A percentile compares a stretch with the other conserved stretches of the same genome.
Conservation (phyloP, 2,329 filamentous ascomycete genomes). For the Beauveria scarabaeidicola region DNA sequence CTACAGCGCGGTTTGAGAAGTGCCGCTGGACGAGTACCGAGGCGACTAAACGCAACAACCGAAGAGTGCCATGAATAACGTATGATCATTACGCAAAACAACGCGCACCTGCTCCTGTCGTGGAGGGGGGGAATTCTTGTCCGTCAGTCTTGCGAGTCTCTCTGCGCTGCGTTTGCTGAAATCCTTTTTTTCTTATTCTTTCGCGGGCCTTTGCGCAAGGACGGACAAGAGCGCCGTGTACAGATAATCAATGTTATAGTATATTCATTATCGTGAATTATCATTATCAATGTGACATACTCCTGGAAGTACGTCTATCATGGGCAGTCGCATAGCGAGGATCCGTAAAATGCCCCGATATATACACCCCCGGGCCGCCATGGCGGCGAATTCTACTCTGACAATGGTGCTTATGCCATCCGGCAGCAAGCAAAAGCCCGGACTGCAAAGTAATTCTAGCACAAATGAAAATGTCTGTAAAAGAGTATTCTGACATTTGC, state of each 20-base stretch:
- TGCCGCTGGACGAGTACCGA: conserved; percentile 6
- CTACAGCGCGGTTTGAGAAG: conserved; percentile 76
- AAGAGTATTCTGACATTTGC: background rate
- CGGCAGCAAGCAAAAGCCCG: background rate
- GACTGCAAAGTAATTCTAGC: background rate
- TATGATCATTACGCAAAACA: background rate
- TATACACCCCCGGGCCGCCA: background rate
- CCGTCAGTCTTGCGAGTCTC: background rate
- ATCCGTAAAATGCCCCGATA: background rate
- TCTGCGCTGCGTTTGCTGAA: background rate
- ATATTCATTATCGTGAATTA: background rate
- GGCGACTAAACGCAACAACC: background rate
- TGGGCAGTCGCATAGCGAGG: background rate
- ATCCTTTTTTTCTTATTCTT: background rate
- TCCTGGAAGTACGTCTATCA: too few species aligned
- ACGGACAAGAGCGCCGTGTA: background rate
- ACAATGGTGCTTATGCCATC: background rate
- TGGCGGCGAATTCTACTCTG: background rate
- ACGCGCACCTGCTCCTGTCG: background rate
- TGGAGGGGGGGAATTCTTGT: background rate
- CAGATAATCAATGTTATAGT: conserved; percentile 1
- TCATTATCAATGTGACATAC: background rate
- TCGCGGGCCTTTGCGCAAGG: background rate
- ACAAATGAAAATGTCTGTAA: too few species aligned
- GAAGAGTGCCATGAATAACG: background rate